A percentile compares a stretch with the other conserved stretches of the same genome.
phyloP scores from a whole-genome alignment of 2,329 filamentous ascomycete species.

The Xylaria hypoxylon region DNA sequence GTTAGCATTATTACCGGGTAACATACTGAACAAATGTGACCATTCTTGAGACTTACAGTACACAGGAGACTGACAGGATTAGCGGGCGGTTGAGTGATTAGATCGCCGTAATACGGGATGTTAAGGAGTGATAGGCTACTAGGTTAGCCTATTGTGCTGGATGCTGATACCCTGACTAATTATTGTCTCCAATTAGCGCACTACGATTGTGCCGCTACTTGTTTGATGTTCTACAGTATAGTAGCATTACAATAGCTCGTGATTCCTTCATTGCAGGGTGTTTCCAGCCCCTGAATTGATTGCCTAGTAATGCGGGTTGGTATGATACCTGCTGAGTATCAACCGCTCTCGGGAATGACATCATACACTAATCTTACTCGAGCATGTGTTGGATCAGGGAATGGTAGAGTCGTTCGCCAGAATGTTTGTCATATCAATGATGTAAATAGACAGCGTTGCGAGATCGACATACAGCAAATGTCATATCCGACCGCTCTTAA shows the following conservation, averaged over 20 bases:
- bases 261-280: not conserved
- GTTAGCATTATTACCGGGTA: not conserved
- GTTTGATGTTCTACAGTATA: not conserved
- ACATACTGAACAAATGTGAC: not conserved
- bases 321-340: not conserved
- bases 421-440: not conserved
- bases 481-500: slow-evolving; percentile 5
- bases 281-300: not conserved
- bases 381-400: not conserved
- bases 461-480: slow-evolving; percentile 28
- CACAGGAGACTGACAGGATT: no score
- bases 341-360: slow-evolving; percentile 28
- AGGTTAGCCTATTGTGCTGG: not conserved
- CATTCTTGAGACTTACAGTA: not conserved
- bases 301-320: no score
- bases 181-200: not conserved
- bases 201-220: not conserved
- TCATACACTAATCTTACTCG: slow-evolving; percentile 16
- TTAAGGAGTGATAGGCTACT: not conserved
- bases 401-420: slow-evolving; percentile 3
- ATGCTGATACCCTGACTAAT: not conserved
- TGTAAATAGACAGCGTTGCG: slow-evolving; percentile 7
- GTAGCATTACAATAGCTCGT: not conserved
- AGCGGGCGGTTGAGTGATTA: not conserved
- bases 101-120: not conserved